phyloP scores from a whole-genome alignment of 352 stramenopile genomes.

The Phytophthora cactorum region DNA sequence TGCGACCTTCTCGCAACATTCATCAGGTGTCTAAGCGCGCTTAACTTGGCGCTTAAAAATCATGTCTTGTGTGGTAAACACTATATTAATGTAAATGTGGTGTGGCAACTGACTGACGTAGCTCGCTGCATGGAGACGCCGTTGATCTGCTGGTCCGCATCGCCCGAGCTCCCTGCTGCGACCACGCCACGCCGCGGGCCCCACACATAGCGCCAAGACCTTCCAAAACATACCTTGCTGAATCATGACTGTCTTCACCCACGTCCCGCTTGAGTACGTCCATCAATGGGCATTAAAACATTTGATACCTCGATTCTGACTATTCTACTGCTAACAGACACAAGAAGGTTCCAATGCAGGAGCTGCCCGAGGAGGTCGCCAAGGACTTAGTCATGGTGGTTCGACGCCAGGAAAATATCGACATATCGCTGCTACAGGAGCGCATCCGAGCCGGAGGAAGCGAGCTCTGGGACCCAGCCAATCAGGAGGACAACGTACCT shows the following conservation, averaged over 20 bases:
- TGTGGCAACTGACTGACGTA: slow-evolving; percentile 26
- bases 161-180: slow-evolving; percentile 1
- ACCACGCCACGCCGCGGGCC: slow-evolving; percentile 1
- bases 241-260: slow-evolving; percentile 40
- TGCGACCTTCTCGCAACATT: slow-evolving; percentile 10
- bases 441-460: slow-evolving; percentile 55
- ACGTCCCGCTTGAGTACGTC: slow-evolving; percentile 45
- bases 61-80: neutral
- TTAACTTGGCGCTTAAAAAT: neutral
- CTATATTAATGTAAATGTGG: neutral
- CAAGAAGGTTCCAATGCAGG: slow-evolving; percentile 72
- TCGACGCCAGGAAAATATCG: slow-evolving; percentile 61
- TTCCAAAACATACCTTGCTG: neutral
- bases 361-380: slow-evolving; percentile 52
- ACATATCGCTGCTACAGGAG: slow-evolving; percentile 68
- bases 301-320: neutral
- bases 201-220: slow-evolving; percentile 15
- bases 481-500: slow-evolving; percentile 89
- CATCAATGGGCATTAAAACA: neutral
- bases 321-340: slow-evolving; percentile 46
- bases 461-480: slow-evolving; percentile 69
- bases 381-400: slow-evolving; percentile 57
- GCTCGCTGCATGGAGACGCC: slow-evolving; percentile 20
- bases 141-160: slow-evolving; percentile 32
- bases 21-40: neutral